These are phyloP conservation scores for Xylariaceae sp. DNA, from an alignment of 2,329 filamentous ascomycete genomes.

Conservation along the genomic window DNA sequence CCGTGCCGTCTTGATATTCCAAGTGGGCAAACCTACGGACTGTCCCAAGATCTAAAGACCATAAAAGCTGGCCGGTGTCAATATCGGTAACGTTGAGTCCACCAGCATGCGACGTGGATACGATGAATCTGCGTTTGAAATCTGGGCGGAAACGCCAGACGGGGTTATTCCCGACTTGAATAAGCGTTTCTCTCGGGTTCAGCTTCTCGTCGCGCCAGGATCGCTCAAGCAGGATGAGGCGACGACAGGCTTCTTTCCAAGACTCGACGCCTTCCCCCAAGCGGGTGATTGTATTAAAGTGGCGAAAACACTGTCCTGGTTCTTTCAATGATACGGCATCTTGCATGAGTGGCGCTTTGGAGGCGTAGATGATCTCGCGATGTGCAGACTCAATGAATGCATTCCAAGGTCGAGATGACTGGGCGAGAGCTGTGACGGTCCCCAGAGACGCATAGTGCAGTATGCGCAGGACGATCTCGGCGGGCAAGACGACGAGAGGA, in stretches of 20 bases:
- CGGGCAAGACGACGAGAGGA: constrained; percentile 12
- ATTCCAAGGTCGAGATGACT: constrained; percentile 13
- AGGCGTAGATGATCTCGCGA: constrained; percentile 16
- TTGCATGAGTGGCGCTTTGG: neutral
- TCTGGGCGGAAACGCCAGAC: constrained; percentile 43
- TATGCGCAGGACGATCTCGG: constrained; percentile 18
- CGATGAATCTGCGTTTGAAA: constrained; percentile 39
- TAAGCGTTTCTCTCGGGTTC: constrained; percentile 31
- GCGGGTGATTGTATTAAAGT: constrained; percentile 25
- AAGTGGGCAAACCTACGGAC: constrained; percentile 41
- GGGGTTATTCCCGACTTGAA: constrained; percentile 35
- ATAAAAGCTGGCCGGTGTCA: constrained; percentile 37
- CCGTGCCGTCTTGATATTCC: constrained; percentile 42
- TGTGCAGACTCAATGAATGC: constrained; percentile 16
- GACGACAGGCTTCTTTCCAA: constrained; percentile 41
- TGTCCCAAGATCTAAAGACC: constrained; percentile 24
- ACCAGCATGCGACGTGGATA: constrained; percentile 41
- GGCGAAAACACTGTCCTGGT: constrained; percentile 2
- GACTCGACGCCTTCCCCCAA: constrained; percentile 29
- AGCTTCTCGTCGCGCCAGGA: constrained; percentile 34
- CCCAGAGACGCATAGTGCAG: constrained; percentile 13
- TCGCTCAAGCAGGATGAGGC: constrained; percentile 32
- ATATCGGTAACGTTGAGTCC: constrained; percentile 42
- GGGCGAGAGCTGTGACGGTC: constrained; percentile 10
- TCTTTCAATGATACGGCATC: neutral